These are phyloP conservation scores for Spergularia azorica DNA, from an alignment of 179 eudicot genomes.

Conservation along the genomic window DNA sequence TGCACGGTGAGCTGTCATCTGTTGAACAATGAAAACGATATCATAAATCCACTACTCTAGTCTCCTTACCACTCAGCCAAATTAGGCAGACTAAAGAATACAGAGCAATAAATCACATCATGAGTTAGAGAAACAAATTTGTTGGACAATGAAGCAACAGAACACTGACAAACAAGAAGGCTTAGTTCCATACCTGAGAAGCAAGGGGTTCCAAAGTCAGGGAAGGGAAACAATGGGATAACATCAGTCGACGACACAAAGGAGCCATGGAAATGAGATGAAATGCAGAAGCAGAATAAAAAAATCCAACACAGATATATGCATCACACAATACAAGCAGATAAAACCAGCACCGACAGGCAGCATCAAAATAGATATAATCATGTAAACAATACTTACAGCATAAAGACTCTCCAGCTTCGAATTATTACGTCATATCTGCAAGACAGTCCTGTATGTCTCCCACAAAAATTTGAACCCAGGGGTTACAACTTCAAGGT, in stretches of 20 bases:
- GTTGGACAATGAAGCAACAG: no score
- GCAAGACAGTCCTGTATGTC: constrained; percentile 75
- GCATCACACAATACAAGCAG: no score
- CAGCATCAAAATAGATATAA: not conserved
- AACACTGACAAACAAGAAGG: not conserved
- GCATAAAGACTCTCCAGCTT: constrained; percentile 80
- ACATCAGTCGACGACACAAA: not conserved
- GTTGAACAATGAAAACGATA: constrained; percentile 11
- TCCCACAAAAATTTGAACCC: constrained; percentile 89
- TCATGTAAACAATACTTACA: constrained; percentile 38
- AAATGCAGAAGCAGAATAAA: not conserved
- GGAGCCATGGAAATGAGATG: not conserved
- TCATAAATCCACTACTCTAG: not conserved
- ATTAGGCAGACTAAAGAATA: no score
- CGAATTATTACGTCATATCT: constrained; percentile 78
- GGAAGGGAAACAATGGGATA: not conserved
- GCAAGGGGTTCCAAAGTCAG: not conserved
- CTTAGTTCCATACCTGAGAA: not conserved
- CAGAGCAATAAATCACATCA: no score
- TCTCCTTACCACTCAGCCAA: no score
- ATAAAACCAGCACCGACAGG: not conserved
- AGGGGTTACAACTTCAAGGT: constrained; percentile 90
- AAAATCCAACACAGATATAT: no score
- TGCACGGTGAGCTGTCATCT: constrained; percentile 97
- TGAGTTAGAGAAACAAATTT: no score